Base-by-base conservation (phyloP, 2,329 filamentous ascomycete species). In the Esteya vermicola region DNA sequence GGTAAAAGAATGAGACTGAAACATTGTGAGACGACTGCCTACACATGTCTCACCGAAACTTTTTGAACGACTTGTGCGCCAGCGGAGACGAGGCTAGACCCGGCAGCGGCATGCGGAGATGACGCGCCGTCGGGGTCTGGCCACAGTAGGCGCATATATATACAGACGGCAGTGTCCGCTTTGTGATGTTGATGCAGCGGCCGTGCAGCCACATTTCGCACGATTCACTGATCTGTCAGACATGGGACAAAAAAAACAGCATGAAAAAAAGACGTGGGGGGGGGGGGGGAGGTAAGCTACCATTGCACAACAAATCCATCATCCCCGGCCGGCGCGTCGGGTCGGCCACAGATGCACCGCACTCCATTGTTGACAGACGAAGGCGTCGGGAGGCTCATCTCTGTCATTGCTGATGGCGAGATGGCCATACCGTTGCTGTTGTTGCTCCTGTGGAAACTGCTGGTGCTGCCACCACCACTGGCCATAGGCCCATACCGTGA, bases 121-220 rank as follows among this genome's bases (percentile, higher is more conserved):
- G 64, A 20, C 68, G 62, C 52, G 66, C 62, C 43, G 67, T 72
- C 2, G 72, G 68, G 9, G 72, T 76, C 47, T 75, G 68, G 18
- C 70, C 69, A 51, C 75, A 80, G 45, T 73, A 79, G 2, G 69
- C 65, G 51, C 75, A 80, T 27, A 79, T 71, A 48, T 78, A 80
- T 6, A 79, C 70, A 12, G 64, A 62, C 6, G 75, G 72, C 48
- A 72, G 64, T n/a, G 64, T 66, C 42, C 67, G 63, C 36, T 64
- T 64, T 34, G 66, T 69, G 45, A 78, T 70, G 45, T 74, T 73
- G 49, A 78, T 64, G 52, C 75, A 80, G 42, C 63, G 64, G n/a
- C 70, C 72, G 51, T 80, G 75, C 23, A 78, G 67, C 65, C 69
- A 76, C 61, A 75, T 69, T 50, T 78, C 74, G 52, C 75, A 80